These are phyloP conservation scores for Globisporangium cystogenes DNA, from an alignment of 352 stramenopile genomes.

Conservation along the genomic window DNA sequence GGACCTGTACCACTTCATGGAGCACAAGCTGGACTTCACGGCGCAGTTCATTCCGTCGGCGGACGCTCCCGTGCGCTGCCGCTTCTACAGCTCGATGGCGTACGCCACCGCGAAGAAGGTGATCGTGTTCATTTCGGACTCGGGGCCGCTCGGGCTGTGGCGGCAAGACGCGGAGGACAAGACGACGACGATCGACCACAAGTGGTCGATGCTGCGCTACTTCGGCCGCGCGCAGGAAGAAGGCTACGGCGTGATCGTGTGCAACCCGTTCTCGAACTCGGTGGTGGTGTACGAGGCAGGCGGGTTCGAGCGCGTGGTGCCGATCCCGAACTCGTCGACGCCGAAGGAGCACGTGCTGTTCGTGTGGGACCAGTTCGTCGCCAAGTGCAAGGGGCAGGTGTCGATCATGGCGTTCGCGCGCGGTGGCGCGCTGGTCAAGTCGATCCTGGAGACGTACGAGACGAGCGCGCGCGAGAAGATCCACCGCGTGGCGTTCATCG, in stretches of 20 bases:
- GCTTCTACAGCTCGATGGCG: conserved; percentile 87
- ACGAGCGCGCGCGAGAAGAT: conserved; percentile 71
- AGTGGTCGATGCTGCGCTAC: conserved; percentile 86
- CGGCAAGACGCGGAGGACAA: conserved; percentile 61
- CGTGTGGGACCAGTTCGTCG: conserved; percentile 81
- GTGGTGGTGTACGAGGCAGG: conserved; percentile 86
- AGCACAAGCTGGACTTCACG: conserved; percentile 80
- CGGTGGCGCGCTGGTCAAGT: conserved; percentile 77
- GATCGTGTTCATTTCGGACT: conserved; percentile 83
- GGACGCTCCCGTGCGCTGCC: conserved; percentile 82
- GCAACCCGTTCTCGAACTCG: conserved; percentile 86
- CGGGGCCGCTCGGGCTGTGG: conserved; percentile 79
- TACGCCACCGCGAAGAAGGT: conserved; percentile 85
- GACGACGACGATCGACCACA: conserved; percentile 65
- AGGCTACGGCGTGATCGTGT: conserved; percentile 81
- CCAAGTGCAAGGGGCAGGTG: conserved; percentile 80
- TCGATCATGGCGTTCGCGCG: conserved; percentile 82
- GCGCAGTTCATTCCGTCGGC: conserved; percentile 81
- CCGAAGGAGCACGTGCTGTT: conserved; percentile 85
- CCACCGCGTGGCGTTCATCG: conserved; percentile 77
- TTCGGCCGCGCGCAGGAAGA: conserved; percentile 82
- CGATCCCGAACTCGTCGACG: conserved; percentile 77
- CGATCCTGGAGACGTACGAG: conserved; percentile 78
- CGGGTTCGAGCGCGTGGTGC: conserved; percentile 80
- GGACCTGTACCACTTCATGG: conserved; percentile 85